Evolutionary conservation across 164 flowering plant genomes (phyloP).

Genomic region (Platanus orientalis): DNA sequence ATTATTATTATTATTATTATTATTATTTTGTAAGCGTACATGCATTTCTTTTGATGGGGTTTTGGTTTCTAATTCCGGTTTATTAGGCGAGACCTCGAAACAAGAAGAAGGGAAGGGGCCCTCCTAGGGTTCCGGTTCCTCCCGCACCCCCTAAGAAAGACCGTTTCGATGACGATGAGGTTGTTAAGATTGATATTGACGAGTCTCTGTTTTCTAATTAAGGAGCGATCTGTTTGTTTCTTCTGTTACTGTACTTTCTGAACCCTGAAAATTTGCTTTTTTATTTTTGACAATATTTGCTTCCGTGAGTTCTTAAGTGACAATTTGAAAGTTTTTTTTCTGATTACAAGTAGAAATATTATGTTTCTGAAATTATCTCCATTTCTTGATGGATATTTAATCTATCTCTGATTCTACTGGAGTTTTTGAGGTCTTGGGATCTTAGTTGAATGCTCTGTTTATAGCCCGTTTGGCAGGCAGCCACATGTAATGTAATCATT

Average conservation of each 20-base stretch:
- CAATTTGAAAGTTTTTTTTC: not conserved
- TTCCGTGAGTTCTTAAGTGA: not conserved
- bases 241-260: constrained; percentile 1
- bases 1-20: too few species aligned
- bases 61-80: not conserved
- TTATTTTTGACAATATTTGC: not conserved
- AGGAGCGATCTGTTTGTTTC: not conserved
- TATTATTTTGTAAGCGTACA: not conserved
- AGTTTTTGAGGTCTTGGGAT: too few species aligned
- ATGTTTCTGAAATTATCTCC: too few species aligned
- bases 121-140: constrained; percentile 57
- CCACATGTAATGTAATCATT: too few species aligned
- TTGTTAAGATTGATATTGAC: constrained; percentile 60
- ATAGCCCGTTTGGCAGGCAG: too few species aligned
- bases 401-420: too few species aligned
- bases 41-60: not conserved
- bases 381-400: too few species aligned
- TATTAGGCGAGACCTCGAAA: constrained; percentile 70
- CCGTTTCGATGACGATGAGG: constrained; percentile 46
- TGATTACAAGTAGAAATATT: too few species aligned
- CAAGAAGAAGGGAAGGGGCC: constrained; percentile 92
- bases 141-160: constrained; percentile 67
- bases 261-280: not conserved
- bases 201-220: constrained; percentile 46
- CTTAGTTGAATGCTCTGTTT: too few species aligned